Evolutionary conservation across 352 stramenopile species (phyloP).

Genomic region (Phytophthora meadii): DNA sequence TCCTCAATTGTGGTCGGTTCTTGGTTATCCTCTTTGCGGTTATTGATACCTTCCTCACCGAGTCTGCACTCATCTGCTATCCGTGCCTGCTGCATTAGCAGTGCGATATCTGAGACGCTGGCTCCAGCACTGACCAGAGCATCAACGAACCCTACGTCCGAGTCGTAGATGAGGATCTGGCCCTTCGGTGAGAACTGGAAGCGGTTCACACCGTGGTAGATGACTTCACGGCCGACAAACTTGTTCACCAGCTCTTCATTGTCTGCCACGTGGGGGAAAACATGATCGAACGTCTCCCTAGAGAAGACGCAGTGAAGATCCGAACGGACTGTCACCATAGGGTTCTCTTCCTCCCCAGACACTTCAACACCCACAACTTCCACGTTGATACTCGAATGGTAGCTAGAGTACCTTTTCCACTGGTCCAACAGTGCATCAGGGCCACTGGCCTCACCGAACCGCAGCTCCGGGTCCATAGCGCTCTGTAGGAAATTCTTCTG

Average conservation of each 20-base stretch:
- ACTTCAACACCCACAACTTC: conserved; percentile 53
- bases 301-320: conserved; percentile 63
- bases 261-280: conserved; percentile 68
- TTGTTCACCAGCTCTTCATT: conserved; percentile 50
- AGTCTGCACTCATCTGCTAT: conserved; percentile 56
- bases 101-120: conserved; percentile 49
- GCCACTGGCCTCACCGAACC: conserved; percentile 33
- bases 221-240: conserved; percentile 56
- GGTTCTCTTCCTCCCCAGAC: conserved; percentile 45
- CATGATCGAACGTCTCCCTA: conserved; percentile 50
- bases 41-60: conserved; percentile 29
- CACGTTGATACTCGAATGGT: conserved; percentile 39
- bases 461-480: conserved; percentile 51
- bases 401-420: conserved; percentile 55
- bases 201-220: conserved; percentile 57
- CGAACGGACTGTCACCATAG: conserved; percentile 50
- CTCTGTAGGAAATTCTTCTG: conserved; percentile 45
- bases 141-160: conserved; percentile 65
- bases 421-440: conserved; percentile 44
- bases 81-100: conserved; percentile 56
- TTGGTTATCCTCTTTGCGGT: conserved; percentile 13
- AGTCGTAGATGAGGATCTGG: conserved; percentile 62
- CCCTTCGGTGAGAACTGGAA: conserved; percentile 57
- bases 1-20: conserved; percentile 11
- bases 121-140: conserved; percentile 49